Base-by-base conservation (phyloP, 345 rosid species). In the Tarenaya hassleriana region DNA sequence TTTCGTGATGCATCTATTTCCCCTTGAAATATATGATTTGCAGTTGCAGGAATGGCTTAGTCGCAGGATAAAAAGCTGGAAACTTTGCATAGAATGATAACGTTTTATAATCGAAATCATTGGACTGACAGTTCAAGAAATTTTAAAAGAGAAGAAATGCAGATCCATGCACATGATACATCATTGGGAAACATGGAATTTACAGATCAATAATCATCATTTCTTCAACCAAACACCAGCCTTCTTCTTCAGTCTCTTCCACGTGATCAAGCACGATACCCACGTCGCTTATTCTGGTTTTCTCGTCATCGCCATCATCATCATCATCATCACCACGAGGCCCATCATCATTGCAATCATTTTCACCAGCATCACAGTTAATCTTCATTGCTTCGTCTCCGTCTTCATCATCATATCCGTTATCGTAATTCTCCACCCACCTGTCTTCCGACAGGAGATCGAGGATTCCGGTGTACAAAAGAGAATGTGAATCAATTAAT, bases 191-290 rank as follows among this genome's bases (percentile, higher is more conserved):
- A 24, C 29, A 24, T 24, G 29, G 29, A 24, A 24, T 24, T 24
- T 24, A 40, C 16, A 40, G 16, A 14, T 40, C 18, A 47, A 44
- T 10, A 8, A 50, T 72, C 46, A 69, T 67, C 6, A 65, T 66
- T 57, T 63, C 58, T 35, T 62, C 77, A 47, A 88, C 77, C 46
- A 74, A 48, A 46, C 67, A 72, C 82, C 88, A 86, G 50, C 60
- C 86, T 55, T 50, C 80, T 34, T 75, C 80, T 33, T 61, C 57
- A 50, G 55, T 58, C 29, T 69, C 73, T 20, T 42, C 35, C 37
- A 66, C 70, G 58, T 66, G 64, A 19, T 39, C 64, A 64, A 46
- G 50, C 67, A 47, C 21, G 24, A 62, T 54, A 45, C 69, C 82
- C 58, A 66, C 77, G 16, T 76, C 79, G 39, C 49, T 53, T 38